Evolutionary conservation across 805 yeast genomes (phyloP).

Genomic region (Saccharomycopsis guyanensis): DNA sequence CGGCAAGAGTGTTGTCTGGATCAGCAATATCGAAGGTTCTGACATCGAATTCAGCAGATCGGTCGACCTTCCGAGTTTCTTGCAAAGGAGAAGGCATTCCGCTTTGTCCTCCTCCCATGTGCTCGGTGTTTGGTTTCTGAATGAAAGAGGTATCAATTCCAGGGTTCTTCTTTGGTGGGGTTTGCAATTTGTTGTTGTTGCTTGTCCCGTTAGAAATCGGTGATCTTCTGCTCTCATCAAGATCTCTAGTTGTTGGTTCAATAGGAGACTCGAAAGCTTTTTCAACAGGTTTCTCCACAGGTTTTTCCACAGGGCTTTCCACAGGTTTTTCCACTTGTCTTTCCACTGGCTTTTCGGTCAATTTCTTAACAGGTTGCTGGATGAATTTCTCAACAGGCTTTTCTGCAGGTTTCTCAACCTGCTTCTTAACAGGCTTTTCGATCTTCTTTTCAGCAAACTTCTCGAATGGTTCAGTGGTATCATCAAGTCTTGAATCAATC

Average conservation of each 20-base stretch:
- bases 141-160: neutral
- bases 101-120: neutral
- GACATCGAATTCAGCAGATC: slow-evolving; percentile 45
- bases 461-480: neutral
- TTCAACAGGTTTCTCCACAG: slow-evolving; percentile 2
- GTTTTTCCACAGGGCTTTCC: neutral
- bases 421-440: neutral
- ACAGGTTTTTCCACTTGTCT: slow-evolving; percentile 9
- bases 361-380: too few relatives aligned
- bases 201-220: too few relatives aligned
- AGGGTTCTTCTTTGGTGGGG: slow-evolving; percentile 10
- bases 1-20: slow-evolving; percentile 83
- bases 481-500: neutral
- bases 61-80: slow-evolving; percentile 18
- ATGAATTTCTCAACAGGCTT: slow-evolving; percentile 7
- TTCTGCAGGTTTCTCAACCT: slow-evolving; percentile 8
- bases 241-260: slow-evolving; percentile 14
- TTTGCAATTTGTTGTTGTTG: neutral
- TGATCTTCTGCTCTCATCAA: slow-evolving; percentile 6
- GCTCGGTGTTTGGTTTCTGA: slow-evolving; percentile 9
- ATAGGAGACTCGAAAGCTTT: slow-evolving; percentile 1
- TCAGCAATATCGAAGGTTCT: slow-evolving; percentile 74
- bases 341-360: neutral
- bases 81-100: slow-evolving; percentile 17
- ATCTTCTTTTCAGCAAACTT: slow-evolving; percentile 1